Evolutionary conservation across 208 protist genomes (phyloP).

Genomic region (Leishmania guyanensis): DNA sequence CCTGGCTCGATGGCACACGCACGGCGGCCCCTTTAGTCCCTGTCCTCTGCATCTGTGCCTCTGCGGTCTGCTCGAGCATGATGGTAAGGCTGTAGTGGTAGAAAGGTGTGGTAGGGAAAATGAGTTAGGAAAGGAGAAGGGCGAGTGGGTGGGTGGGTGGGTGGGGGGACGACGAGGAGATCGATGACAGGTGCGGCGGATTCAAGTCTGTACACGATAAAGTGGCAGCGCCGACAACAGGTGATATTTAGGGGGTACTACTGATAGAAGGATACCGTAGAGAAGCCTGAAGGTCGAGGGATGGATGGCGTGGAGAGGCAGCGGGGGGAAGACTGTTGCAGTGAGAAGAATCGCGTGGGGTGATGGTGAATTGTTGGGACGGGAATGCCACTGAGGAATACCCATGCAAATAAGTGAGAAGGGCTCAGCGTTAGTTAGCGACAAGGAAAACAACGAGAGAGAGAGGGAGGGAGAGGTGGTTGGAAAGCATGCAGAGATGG

Average conservation of each 20-base stretch:
- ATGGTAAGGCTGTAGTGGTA: neutral
- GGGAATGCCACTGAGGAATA: neutral
- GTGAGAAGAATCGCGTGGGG: neutral
- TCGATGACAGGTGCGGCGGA: no score
- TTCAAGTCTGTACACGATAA: no score
- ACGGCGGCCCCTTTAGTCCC: no score
- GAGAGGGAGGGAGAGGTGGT: neutral
- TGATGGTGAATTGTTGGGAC: neutral
- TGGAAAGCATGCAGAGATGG: neutral
- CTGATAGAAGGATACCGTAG: no score
- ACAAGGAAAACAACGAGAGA: neutral
- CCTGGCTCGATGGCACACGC: neutral
- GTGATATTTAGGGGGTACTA: no score
- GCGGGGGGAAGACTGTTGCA: no score
- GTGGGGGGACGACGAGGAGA: no score
- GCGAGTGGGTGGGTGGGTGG: neutral
- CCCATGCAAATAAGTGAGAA: neutral
- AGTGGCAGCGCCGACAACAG: no score
- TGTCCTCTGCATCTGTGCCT: neutral
- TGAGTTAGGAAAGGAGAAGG: neutral
- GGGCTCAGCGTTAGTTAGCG: no score
- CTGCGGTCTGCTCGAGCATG: neutral
- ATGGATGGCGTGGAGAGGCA: neutral
- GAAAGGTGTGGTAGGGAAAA: neutral
- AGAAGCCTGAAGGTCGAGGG: no score